Conservation (phyloP, 805 yeast species). For the Hanseniaspora singularis region DNA sequence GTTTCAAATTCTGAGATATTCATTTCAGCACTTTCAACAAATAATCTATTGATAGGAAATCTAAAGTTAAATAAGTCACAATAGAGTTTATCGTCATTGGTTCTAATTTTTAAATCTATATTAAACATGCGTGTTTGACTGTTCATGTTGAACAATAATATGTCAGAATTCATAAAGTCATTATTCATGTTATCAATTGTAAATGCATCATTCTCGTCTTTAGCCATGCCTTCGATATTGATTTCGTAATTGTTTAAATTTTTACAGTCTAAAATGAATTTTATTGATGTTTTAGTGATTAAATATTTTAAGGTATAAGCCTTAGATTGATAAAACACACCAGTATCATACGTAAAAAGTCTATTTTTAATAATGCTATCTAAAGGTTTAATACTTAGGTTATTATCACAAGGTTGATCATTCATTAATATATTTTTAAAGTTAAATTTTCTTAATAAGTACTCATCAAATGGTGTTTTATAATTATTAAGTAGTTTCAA, state of each 20-base stretch:
- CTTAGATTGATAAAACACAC: not conserved
- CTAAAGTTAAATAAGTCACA: not conserved
- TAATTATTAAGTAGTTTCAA: not conserved
- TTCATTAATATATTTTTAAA: not conserved
- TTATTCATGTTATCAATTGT: too few relatives aligned
- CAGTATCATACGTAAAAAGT: conserved; percentile 5
- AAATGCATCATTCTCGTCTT: too few relatives aligned
- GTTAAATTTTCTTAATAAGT: not conserved
- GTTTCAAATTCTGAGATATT: not conserved
- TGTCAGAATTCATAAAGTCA: too few relatives aligned
- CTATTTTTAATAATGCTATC: not conserved
- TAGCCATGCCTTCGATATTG: too few relatives aligned
- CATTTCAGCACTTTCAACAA: not conserved
- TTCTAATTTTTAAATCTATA: not conserved
- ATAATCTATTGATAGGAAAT: not conserved
- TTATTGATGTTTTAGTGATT: not conserved
- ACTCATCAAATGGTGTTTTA: not conserved
- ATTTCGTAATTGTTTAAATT: too few relatives aligned
- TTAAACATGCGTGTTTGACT: too few relatives aligned
- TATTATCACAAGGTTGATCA: not conserved
- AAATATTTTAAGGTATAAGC: conserved; percentile 3
- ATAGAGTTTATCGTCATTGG: not conserved
- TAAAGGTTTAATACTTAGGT: not conserved
- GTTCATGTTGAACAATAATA: too few relatives aligned
- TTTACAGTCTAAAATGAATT: too few relatives aligned